phyloP scores from a whole-genome alignment of 306 rosid species.

The Albizia julibrissin region DNA sequence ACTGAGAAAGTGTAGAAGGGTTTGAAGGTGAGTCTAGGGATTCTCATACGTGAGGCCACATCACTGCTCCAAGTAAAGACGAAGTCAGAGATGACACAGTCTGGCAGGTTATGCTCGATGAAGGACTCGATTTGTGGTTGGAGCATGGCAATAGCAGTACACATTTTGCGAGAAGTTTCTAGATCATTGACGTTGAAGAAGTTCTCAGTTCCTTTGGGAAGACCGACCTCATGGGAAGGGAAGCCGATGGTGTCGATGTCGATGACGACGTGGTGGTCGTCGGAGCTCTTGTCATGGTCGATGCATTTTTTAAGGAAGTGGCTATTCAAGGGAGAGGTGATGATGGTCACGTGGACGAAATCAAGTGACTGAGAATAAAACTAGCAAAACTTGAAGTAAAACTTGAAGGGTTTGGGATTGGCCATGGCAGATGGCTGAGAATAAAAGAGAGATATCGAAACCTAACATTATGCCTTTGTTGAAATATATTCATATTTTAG shows the following conservation, averaged over 20 bases:
- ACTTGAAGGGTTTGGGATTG: not conserved
- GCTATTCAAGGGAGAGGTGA: conserved; percentile 17
- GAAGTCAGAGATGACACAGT: conserved; percentile 12
- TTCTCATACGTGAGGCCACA: not conserved
- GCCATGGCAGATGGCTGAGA: not conserved
- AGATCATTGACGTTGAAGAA: not conserved
- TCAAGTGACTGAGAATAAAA: too few species aligned
- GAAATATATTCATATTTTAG: too few species aligned
- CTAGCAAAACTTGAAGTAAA: too few species aligned
- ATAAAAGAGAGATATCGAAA: too few species aligned
- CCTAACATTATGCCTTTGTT: too few species aligned
- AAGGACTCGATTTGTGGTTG: not conserved
- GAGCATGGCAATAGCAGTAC: not conserved
- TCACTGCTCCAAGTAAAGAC: conserved; percentile 8
- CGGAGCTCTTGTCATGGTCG: not conserved
- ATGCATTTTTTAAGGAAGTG: not conserved
- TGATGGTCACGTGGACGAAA: conserved; percentile 31
- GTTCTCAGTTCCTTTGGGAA: conserved; percentile 10
- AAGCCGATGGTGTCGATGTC: not conserved
- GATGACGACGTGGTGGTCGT: not conserved
- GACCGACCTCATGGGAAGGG: conserved; percentile 19
- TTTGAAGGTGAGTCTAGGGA: conserved; percentile 18
- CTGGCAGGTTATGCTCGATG: conserved; percentile 1
- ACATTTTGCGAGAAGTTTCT: not conserved
- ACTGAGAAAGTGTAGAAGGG: not conserved